Base-by-base conservation (phyloP, 495 filamentous ascomycete genomes). In the Beverwykella pulmonaria region DNA sequence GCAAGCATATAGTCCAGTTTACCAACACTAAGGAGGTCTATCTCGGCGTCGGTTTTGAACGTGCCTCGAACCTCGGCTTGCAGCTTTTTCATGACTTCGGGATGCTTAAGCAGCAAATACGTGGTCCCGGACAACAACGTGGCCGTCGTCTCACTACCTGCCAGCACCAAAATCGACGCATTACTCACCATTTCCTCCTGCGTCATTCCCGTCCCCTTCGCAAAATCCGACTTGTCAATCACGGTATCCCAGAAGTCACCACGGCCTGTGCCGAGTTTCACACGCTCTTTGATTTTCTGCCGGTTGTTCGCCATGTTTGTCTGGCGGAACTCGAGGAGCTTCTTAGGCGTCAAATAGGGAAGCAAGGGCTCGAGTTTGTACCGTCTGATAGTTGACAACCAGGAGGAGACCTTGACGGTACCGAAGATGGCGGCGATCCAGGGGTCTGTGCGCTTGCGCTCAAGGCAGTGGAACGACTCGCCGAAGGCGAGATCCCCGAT, bases 401-500 rank as follows among this genome's bases (percentile, higher is more conserved):
- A 10, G 5, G 50, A n/a, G 12, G 19, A 15, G 1, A 20, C 32
- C 25, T 71, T 75, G 19, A 73, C 64, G 7, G 69, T 46, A 12
- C 77, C 53, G 54, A 85, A 82, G 49, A 87, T 80, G 5, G 77
- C 61, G 30, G 74, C 70, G 8, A 88, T 79, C 83, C 83, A 89
- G 7, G 78, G 77, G 75, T 88, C 80, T 53, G 82, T 82, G 1
- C 77, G 70, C 10, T 75, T 75, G 10, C 72, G 75, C 23, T 83
- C 70, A 10, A 88, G 71, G 44, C 82, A 84, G 15, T 79, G 79
- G 57, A 89, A 88, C 20, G 79, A 77, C 63, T 87, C 80, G 0
- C 83, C 84, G 75, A 88, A 87, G 15, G 80, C 79, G 30, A 89
- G 74, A 66, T 87, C 84, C 1, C 84, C 85, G 65, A 86, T 84